Evolutionary conservation across 139 green algal species (phyloP).

Genomic region (Chlorella sp.): DNA sequence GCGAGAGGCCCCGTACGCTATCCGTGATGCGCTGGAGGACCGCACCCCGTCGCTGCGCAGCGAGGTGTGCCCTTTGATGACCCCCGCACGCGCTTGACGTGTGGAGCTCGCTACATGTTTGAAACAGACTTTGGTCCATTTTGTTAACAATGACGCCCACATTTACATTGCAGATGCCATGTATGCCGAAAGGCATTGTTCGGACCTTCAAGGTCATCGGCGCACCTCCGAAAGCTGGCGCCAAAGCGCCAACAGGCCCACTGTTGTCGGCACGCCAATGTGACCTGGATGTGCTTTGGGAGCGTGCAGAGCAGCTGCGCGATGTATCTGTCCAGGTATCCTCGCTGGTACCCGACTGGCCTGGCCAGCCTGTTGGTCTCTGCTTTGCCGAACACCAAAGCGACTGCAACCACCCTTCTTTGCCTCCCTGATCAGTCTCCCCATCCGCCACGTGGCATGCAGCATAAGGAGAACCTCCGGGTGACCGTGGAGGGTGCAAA

Average conservation of each 20-base stretch:
- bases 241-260: conserved; percentile 26
- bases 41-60: no score
- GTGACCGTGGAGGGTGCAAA: conserved; percentile 42
- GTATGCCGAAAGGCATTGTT: conserved; percentile 16
- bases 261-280: conserved; percentile 49
- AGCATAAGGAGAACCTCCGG: conserved; percentile 50
- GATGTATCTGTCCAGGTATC: conserved; percentile 41
- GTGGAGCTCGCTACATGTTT: no score
- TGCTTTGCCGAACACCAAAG: background rate
- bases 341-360: background rate
- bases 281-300: conserved; percentile 55
- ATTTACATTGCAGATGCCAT: conserved; percentile 26
- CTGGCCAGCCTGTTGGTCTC: background rate
- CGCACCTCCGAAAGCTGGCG: background rate
- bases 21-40: conserved; percentile 1
- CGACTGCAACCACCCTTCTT: background rate
- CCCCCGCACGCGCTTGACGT: no score
- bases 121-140: no score
- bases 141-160: no score
- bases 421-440: background rate
- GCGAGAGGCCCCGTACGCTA: conserved; percentile 9
- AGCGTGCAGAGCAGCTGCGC: conserved; percentile 50
- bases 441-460: conserved; percentile 1
- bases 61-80: no score
- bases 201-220: conserved; percentile 39